These are phyloP conservation scores for Cutaneotrichosporon cyanovorans DNA, from an alignment of 1,284 basidiomycete species.

Conservation along the genomic window DNA sequence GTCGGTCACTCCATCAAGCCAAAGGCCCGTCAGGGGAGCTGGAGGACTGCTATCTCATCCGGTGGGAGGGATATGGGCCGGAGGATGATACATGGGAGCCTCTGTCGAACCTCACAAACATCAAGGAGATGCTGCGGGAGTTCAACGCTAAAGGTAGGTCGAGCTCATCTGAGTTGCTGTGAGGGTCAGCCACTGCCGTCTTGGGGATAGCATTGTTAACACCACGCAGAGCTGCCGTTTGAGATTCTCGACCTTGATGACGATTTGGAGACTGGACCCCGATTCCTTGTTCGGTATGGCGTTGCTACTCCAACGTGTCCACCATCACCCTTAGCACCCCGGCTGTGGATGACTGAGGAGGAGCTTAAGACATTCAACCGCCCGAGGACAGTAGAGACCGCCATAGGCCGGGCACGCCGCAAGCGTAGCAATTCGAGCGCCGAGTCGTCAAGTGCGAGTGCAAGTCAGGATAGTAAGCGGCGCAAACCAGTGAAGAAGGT, in stretches of 20 bases:
- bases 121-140: conserved; percentile 48
- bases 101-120: conserved; percentile 47
- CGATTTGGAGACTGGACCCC: not conserved
- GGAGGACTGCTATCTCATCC: conserved; percentile 50
- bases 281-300: conserved; percentile 22
- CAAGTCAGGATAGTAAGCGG: too few species aligned
- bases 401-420: not conserved
- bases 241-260: conserved; percentile 15
- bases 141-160: conserved; percentile 31
- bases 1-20: conserved; percentile 19
- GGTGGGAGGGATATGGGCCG: conserved; percentile 57
- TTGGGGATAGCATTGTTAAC: too few species aligned
- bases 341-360: conserved; percentile 18
- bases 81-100: conserved; percentile 60
- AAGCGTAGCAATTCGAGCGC: not conserved
- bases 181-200: too few species aligned
- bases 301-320: not conserved
- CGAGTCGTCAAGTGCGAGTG: not conserved
- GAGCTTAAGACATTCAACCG: conserved; percentile 12
- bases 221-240: conserved; percentile 18
- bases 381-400: not conserved
- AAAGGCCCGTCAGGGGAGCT: conserved; percentile 3
- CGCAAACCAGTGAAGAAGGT: too few species aligned
- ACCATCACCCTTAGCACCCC: conserved; percentile 19
- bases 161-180: too few species aligned